phyloP scores from a whole-genome alignment of 768 basidiomycete species.

The Trametes punicea region DNA sequence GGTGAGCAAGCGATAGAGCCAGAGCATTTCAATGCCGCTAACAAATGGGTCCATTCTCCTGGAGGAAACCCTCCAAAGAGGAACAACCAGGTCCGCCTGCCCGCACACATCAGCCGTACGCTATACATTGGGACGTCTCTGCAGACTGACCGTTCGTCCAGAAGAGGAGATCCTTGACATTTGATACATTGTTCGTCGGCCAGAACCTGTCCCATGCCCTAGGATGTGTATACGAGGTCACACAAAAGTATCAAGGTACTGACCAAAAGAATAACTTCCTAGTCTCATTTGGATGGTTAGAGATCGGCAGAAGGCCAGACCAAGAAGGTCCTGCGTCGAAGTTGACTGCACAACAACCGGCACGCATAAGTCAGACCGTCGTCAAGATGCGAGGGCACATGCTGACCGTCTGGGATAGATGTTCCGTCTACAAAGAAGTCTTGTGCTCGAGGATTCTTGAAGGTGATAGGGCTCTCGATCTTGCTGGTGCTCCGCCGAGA shows the following conservation, averaged over 20 bases:
- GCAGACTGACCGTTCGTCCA: conserved; percentile 33
- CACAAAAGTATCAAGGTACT: no score
- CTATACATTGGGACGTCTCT: neutral
- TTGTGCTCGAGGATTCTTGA: conserved; percentile 23
- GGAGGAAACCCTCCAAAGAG: conserved; percentile 64
- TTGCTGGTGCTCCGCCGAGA: conserved; percentile 4
- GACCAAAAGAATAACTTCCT: conserved; percentile 37
- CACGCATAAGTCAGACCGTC: neutral
- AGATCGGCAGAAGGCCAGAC: conserved; percentile 33
- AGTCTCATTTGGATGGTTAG: conserved; percentile 37
- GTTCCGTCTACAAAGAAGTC: conserved; percentile 37
- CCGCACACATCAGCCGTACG: neutral
- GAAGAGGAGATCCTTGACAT: conserved; percentile 30
- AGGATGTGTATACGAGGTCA: neutral
- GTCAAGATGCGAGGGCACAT: neutral
- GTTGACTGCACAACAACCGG: conserved; percentile 23
- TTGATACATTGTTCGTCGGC: conserved; percentile 31
- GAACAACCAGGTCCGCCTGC: conserved; percentile 70
- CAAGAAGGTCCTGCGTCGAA: conserved; percentile 37
- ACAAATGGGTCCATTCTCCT: conserved; percentile 64
- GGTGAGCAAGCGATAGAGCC: neutral
- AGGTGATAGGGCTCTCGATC: conserved; percentile 21
- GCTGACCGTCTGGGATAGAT: conserved; percentile 31
- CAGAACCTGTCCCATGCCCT: conserved; percentile 28
- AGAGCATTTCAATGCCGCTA: conserved; percentile 20